Base-by-base conservation (phyloP, 441 rosid species). In the Mallotus japonicus region DNA sequence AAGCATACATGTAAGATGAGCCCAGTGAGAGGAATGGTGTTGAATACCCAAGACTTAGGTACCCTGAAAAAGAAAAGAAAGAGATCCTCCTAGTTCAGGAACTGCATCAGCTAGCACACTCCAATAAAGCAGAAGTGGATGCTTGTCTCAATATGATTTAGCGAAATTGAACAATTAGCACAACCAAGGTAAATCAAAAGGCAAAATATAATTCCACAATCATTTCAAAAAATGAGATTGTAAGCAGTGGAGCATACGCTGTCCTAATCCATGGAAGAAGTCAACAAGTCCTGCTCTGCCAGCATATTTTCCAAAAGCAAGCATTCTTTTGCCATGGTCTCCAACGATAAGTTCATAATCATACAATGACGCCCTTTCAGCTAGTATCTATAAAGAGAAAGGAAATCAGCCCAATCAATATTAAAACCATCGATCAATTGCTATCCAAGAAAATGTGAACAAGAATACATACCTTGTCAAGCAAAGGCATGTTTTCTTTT, bases 261-360 rank as follows among this genome's bases (percentile, higher is more conserved):
- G 90, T 85, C 99, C 99, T 44, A 94, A 75, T 53, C 95, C 97
- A 32, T 74, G 83, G 76, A 94, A 84, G 82, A 94, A 89, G 75
- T 94, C 99, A 69, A 90, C 77, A 19, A 90, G 81, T 69, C 99
- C 99, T 47, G 99, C 99, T 92, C 93, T 88, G 67, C 99, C 99
- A 75, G 99, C 99, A 80, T 73, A 94, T 83, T 78, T 89, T 73
- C 99, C 99, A 80, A 94, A 94, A 16, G 99, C 95, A 73, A 94
- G 86, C 67, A 92, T 70, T 78, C 97, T 78, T 73, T 70, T 88
- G 40, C 97, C 97, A 50, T 86, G 86, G 69, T 88, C 95, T 28
- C 90, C 87, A 63, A 85, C 92, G 6, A 94, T 94, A 14, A 92
- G 94, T 88, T 94, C 99, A 77, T 94, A 94, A 75, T 94, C 99